phyloP scores from a whole-genome alignment of 2,329 filamentous ascomycete species.

The Exophiala phaeomuriformis region DNA sequence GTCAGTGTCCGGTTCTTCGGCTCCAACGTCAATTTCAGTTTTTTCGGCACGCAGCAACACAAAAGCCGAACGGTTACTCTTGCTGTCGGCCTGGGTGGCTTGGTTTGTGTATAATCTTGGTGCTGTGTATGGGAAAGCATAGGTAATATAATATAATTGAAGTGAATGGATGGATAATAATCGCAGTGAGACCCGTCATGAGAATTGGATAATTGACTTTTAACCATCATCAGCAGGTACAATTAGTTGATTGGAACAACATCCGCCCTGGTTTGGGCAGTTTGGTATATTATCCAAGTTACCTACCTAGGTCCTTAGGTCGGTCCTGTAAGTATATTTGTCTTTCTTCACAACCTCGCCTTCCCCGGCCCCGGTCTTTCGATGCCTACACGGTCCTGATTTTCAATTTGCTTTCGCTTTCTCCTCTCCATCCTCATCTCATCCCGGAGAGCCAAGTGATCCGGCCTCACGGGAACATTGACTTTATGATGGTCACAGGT shows the following conservation, averaged over 20 bases:
- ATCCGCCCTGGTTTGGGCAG: too few relatives aligned
- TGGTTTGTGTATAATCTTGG: conserved; percentile 4
- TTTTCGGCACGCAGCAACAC: not conserved
- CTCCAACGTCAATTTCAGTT: too few relatives aligned
- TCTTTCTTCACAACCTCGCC: not conserved
- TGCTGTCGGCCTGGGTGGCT: conserved; percentile 4
- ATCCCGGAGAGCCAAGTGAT: conserved; percentile 24
- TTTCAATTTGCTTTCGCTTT: not conserved
- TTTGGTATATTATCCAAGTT: too few relatives aligned
- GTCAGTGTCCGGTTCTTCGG: too few relatives aligned
- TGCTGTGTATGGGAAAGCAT: conserved; percentile 13
- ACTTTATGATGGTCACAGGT: conserved; percentile 50
- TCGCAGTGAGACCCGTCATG: too few relatives aligned
- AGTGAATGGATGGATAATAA: too few relatives aligned
- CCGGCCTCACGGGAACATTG: conserved; percentile 35
- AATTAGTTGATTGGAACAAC: too few relatives aligned
- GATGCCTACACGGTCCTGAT: not conserved
- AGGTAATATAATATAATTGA: too few relatives aligned
- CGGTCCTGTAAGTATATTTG: too few relatives aligned
- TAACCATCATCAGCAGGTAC: too few relatives aligned
- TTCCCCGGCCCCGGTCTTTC: not conserved
- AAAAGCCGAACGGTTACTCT: not conserved
- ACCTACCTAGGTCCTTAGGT: too few relatives aligned
- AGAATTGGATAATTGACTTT: too few relatives aligned
- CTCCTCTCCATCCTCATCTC: conserved; percentile 18